Percentiles rank a stretch among this genome's conserved stretches.
phyloP scores from a whole-genome alignment of 1,284 basidiomycete species.

The Volvariella surrecta region DNA sequence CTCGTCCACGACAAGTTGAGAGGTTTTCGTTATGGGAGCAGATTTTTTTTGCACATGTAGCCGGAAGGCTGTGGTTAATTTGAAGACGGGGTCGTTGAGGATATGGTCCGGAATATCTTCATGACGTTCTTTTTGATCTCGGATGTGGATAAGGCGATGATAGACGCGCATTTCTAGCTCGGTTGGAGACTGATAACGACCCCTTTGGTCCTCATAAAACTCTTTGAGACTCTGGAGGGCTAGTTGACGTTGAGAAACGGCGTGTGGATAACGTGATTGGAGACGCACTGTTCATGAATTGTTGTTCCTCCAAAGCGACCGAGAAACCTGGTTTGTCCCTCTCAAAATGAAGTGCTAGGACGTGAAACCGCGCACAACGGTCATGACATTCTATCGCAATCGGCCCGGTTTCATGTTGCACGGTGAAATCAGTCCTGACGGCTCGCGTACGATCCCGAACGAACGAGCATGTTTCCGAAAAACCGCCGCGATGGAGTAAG shows the following conservation, averaged over 20 bases:
- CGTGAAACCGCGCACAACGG: conserved; percentile 91
- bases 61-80: conserved; percentile 77
- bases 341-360: conserved; percentile 77
- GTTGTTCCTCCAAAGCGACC: conserved; percentile 76
- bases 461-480: conserved; percentile 73
- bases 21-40: conserved; percentile 63
- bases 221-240: conserved; percentile 88
- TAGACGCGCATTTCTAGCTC: conserved; percentile 97
- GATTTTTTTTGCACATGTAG: conserved; percentile 76
- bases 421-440: conserved; percentile 90
- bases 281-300: conserved; percentile 78
- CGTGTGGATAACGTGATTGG: conserved; percentile 2
- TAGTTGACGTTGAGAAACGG: conserved; percentile 22
- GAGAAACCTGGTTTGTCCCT: conserved; percentile 56
- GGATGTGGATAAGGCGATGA: conserved; percentile 86
- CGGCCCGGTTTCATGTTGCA: conserved; percentile 78
- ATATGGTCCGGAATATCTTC: conserved; percentile 77
- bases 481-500: conserved; percentile 62
- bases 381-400: conserved; percentile 88
- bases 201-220: conserved; percentile 84
- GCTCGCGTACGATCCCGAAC: conserved; percentile 89
- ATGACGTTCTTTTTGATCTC: conserved; percentile 73
- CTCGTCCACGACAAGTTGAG: conserved; percentile 46
- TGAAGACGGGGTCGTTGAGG: conserved; percentile 67
- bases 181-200: conserved; percentile 59